These are phyloP conservation scores for Saccharomycopsis malanga DNA, from an alignment of 805 yeast genomes.

Conservation along the genomic window DNA sequence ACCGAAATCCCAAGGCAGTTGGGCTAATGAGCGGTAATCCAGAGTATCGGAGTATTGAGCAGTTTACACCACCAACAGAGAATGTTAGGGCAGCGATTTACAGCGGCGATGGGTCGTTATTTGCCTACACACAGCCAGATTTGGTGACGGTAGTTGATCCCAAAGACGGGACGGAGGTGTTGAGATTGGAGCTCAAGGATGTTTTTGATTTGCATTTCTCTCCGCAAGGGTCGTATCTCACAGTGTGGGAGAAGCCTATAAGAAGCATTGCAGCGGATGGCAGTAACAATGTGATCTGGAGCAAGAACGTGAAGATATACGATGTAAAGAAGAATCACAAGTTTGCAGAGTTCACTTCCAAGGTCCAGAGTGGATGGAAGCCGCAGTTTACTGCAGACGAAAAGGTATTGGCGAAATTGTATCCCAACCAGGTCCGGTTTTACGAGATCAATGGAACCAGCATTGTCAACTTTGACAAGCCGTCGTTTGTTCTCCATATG, in stretches of 20 bases:
- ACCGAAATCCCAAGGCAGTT: constrained; percentile 50
- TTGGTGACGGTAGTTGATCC: constrained; percentile 49
- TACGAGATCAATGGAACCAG: constrained; percentile 43
- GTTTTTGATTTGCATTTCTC: constrained; percentile 80
- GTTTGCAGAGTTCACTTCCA: constrained; percentile 61
- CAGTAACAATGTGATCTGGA: constrained; percentile 52
- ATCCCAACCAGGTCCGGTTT: constrained; percentile 58
- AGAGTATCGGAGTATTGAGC: constrained; percentile 26
- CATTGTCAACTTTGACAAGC: constrained; percentile 39
- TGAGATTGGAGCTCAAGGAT: constrained; percentile 50
- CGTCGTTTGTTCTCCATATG: constrained; percentile 50
- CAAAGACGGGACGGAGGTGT: constrained; percentile 39
- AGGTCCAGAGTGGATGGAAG: constrained; percentile 84
- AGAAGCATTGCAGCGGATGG: constrained; percentile 41
- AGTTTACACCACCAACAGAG: constrained; percentile 27
- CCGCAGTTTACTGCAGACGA: constrained; percentile 88
- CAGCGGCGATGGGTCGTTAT: constrained; percentile 58
- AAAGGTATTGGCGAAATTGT: constrained; percentile 53
- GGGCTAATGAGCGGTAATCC: constrained; percentile 39
- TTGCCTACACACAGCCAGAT: constrained; percentile 67
- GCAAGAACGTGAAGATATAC: constrained; percentile 75
- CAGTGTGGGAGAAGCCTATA: constrained; percentile 86
- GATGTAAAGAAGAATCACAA: constrained; percentile 43
- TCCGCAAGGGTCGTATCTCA: constrained; percentile 75
- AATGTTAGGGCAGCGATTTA: constrained; percentile 62